Evolutionary conservation across 176 grass and related monocot genomes (phyloP).

Genomic region (Miscanthus lutarioriparius): DNA sequence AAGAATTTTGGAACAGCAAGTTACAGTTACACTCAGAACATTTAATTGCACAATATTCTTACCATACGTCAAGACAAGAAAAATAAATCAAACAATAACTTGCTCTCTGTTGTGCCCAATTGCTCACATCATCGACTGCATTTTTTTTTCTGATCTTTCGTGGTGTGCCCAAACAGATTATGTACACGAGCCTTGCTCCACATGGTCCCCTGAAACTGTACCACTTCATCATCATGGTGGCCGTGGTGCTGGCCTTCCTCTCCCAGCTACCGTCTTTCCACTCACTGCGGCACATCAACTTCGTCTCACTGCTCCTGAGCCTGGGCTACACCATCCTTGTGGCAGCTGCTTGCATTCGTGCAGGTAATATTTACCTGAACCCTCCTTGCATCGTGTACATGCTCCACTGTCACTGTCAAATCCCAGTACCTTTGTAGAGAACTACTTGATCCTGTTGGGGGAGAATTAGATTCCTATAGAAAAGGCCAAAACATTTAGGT

Average conservation of each 20-base stretch:
- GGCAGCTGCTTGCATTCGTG: conserved; percentile 68
- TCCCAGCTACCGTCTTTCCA: conserved; percentile 95
- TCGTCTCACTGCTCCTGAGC: conserved; percentile 74
- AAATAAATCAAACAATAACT: background rate
- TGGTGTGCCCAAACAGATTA: conserved; percentile 56
- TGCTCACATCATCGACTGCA: conserved; percentile 2
- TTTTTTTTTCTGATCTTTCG: conserved; percentile 17
- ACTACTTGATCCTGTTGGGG: background rate
- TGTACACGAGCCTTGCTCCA: conserved; percentile 76
- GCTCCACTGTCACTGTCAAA: background rate
- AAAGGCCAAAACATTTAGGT: conserved; percentile 31
- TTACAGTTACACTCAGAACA: too few species aligned
- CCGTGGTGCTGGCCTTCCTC: conserved; percentile 72
- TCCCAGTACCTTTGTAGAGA: background rate
- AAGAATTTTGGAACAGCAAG: too few species aligned
- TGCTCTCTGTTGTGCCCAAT: conserved; percentile 16
- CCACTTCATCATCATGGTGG: conserved; percentile 89
- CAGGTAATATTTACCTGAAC: conserved; percentile 49
- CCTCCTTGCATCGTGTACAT: conserved; percentile 15
- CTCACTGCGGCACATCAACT: conserved; percentile 91
- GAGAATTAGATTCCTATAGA: conserved; percentile 30
- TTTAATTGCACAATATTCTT: too few species aligned
- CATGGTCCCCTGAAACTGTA: conserved; percentile 80
- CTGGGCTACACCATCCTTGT: conserved; percentile 80
- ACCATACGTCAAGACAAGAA: background rate